Evolutionary conservation across 306 rosid genomes (phyloP).

Genomic region (Lablab purpureus): DNA sequence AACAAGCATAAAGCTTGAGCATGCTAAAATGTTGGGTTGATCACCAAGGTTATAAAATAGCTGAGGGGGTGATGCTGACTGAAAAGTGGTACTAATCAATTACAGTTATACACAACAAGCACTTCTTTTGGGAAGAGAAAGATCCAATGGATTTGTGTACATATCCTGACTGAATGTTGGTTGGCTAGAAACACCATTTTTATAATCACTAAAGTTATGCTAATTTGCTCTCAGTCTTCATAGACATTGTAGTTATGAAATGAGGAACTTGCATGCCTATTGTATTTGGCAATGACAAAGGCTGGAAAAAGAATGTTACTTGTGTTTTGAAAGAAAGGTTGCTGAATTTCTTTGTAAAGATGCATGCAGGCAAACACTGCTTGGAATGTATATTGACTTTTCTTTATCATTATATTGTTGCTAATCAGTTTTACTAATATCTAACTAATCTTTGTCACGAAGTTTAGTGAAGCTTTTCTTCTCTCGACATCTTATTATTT

Average conservation of each 20-base stretch:
- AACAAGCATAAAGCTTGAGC: constrained; percentile 51
- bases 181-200: constrained; percentile 35
- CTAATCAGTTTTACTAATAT: no score
- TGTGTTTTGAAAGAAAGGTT: constrained; percentile 32
- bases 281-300: constrained; percentile 22
- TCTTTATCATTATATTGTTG: no score
- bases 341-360: constrained; percentile 46
- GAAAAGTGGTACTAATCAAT: constrained; percentile 38
- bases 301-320: neutral
- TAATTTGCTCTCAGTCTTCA: constrained; percentile 33
- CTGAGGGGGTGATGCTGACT: constrained; percentile 39
- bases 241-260: constrained; percentile 41
- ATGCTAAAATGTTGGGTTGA: constrained; percentile 11
- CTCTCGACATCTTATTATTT: constrained; percentile 29
- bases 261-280: constrained; percentile 29
- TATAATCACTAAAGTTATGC: constrained; percentile 40
- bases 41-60: constrained; percentile 14
- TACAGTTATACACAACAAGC: constrained; percentile 40
- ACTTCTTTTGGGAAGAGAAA: constrained; percentile 11
- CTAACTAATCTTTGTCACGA: no score
- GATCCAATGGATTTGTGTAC: constrained; percentile 46
- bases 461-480: no score
- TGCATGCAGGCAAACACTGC: constrained; percentile 33
- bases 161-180: constrained; percentile 50
- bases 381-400: constrained; percentile 32